These are phyloP conservation scores for Moelleriella libera DNA, from an alignment of 2,329 filamentous ascomycete species.

Conservation along the genomic window DNA sequence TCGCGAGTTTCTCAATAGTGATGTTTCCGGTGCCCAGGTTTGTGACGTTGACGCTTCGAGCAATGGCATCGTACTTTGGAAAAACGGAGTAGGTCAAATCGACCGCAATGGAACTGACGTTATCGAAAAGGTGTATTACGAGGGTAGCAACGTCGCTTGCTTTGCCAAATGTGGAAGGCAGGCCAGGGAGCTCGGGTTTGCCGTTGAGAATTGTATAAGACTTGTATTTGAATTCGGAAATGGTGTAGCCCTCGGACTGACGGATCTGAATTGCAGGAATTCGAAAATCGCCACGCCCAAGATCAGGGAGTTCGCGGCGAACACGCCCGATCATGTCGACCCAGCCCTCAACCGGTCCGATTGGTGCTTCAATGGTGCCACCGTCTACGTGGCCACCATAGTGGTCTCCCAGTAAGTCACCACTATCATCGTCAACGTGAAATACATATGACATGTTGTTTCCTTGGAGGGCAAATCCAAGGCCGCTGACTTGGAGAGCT, in stretches of 20 bases:
- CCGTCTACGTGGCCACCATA: constrained; percentile 44
- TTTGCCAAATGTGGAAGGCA: constrained; percentile 45
- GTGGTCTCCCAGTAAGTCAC: constrained; percentile 45
- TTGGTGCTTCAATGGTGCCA: constrained; percentile 24
- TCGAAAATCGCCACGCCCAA: constrained; percentile 49
- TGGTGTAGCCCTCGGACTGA: constrained; percentile 42
- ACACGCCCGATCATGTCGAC: constrained; percentile 31
- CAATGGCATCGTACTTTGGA: constrained; percentile 44
- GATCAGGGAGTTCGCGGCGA: constrained; percentile 49
- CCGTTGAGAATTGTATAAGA: constrained; percentile 40
- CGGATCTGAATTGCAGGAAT: constrained; percentile 46
- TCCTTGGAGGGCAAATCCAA: constrained; percentile 41
- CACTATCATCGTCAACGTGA: constrained; percentile 40
- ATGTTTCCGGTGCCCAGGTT: constrained; percentile 41
- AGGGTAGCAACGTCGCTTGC: constrained; percentile 44
- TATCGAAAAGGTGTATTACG: constrained; percentile 42
- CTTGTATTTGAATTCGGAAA: constrained; percentile 43
- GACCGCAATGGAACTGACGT: constrained; percentile 40
- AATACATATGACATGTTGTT: constrained; percentile 46
- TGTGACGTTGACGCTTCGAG: constrained; percentile 44
- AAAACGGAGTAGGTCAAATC: constrained; percentile 51
- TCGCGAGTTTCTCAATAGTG: constrained; percentile 41
- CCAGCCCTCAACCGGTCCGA: constrained; percentile 34
- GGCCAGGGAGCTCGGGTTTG: constrained; percentile 39
- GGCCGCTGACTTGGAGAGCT: constrained; percentile 40